A percentile compares a stretch with the other conserved stretches of the same genome.
phyloP scores from a whole-genome alignment of 2,329 filamentous ascomycete genomes.

The Diaporthe amygdali region DNA sequence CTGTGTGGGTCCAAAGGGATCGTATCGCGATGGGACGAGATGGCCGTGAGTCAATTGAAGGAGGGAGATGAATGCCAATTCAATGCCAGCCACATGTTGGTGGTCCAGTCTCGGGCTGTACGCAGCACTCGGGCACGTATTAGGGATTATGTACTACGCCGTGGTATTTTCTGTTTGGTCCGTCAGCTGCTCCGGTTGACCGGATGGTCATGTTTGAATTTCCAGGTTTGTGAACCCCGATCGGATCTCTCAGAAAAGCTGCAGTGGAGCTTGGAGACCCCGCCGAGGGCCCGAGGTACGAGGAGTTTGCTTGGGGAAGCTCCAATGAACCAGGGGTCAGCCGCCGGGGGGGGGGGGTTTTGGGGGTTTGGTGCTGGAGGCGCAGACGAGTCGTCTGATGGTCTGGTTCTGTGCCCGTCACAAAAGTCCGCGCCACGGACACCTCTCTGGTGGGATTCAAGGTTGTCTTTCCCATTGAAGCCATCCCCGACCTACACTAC shows the following conservation, averaged over 20 bases:
- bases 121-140: not conserved
- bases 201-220: not conserved
- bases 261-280: constrained; percentile 7
- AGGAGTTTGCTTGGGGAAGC: constrained; percentile 4
- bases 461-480: not conserved
- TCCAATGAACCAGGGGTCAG: not conserved
- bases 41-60: not conserved
- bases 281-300: constrained; percentile 3
- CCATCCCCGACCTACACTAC: not conserved
- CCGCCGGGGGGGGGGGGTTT: not conserved
- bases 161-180: not conserved
- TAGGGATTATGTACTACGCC: not conserved
- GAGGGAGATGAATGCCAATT: not conserved
- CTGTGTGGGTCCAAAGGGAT: not conserved
- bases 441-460: not conserved
- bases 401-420: not conserved
- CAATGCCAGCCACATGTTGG: not conserved
- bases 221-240: constrained; percentile 7
- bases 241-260: constrained; percentile 12
- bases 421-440: not conserved
- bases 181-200: constrained; percentile 1
- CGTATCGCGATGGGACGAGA: not conserved
- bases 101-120: too few relatives aligned
- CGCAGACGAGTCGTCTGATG: not conserved
- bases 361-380: not conserved